A percentile compares a stretch with the other conserved stretches of the same genome.
Conservation (phyloP, 2,329 filamentous ascomycete species). For the Sporothrix pallida region DNA sequence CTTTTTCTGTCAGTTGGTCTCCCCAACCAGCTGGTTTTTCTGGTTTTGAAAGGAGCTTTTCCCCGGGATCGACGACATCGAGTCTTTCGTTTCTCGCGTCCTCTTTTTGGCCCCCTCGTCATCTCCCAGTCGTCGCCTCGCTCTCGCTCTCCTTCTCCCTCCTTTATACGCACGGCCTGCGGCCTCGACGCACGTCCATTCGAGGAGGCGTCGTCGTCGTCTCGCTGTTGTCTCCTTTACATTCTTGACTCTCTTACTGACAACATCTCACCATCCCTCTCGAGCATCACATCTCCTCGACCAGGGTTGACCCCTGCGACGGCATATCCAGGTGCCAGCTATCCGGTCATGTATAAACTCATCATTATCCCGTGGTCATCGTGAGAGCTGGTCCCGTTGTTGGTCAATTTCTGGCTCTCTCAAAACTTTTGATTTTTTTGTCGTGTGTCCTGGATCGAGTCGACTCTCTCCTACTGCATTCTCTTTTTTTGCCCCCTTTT, state of each 20-base stretch:
- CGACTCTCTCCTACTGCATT: background rate
- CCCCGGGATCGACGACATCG: slow-evolving; percentile 31
- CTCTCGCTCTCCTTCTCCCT: background rate
- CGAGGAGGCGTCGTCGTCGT: background rate
- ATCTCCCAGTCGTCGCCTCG: background rate
- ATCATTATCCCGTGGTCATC: slow-evolving; percentile 27
- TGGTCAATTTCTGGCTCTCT: slow-evolving; percentile 2
- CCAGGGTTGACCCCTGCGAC: slow-evolving; percentile 11
- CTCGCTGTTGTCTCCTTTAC: too few species aligned
- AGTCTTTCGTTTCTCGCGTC: slow-evolving; percentile 15
- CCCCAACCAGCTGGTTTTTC: background rate
- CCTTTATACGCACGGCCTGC: background rate
- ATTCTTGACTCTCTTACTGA: background rate
- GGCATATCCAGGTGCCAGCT: slow-evolving; percentile 20
- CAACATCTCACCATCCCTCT: background rate
- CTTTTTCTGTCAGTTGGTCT: background rate
- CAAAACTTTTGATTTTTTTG: background rate
- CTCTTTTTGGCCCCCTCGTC: background rate
- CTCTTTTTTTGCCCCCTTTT: background rate
- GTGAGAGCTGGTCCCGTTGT: slow-evolving; percentile 24
- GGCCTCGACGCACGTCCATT: background rate
- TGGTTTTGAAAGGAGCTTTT: slow-evolving; percentile 23
- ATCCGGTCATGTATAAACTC: slow-evolving; percentile 30
- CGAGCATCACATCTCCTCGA: background rate
- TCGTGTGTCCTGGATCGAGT: background rate